Base-by-base conservation (phyloP, 164 flowering plant genomes). In the Berberis thunbergii region DNA sequence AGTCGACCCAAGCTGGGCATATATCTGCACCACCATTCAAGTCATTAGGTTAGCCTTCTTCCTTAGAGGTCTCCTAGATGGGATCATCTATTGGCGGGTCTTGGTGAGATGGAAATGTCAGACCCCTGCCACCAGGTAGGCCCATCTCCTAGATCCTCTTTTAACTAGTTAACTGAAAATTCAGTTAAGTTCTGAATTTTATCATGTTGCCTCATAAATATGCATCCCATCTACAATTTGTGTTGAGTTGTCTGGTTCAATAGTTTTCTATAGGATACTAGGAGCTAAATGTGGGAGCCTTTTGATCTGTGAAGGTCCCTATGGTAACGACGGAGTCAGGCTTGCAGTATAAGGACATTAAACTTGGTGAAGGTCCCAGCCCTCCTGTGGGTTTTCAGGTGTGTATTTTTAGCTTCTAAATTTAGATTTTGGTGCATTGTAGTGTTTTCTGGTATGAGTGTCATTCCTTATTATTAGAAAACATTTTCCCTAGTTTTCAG, bases 331-430 rank as follows among this genome's bases (percentile, higher is more conserved):
- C 97, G 13, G 97, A 86, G 59, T 88, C 99, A 4, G 99, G 99
- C 55, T 82, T 94, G 86, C 96, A 94, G 74, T 94, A 87, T 74
- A 91, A 89, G 80, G 99, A 94, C 73, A 89, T 94, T 11, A 84
- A 83, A 75, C 82, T 87, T 69, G 97, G 99, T 39, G 40, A 7
- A 11, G 99, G 99, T 46, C 97, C 99, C 45, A 84, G 83, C 74
- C 97, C 99, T 2, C 99, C 99, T 8, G 67, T 89, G 77, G 97
- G 99, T 60, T 94, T 82, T 78, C 99, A 94, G 93, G 98, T 90
- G 70, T 64, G 69, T 62, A 49, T 12, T 42, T 2, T 7, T 45
- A 40, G 8, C 26, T 45, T 42, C 12, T 0, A 9, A 7, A 57
- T 1, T 55, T 9, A 26, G 1, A 13, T 55, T 13, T 1, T 26